Evolutionary conservation across 768 basidiomycete species (phyloP).

Genomic region (Tulasnella sp.): DNA sequence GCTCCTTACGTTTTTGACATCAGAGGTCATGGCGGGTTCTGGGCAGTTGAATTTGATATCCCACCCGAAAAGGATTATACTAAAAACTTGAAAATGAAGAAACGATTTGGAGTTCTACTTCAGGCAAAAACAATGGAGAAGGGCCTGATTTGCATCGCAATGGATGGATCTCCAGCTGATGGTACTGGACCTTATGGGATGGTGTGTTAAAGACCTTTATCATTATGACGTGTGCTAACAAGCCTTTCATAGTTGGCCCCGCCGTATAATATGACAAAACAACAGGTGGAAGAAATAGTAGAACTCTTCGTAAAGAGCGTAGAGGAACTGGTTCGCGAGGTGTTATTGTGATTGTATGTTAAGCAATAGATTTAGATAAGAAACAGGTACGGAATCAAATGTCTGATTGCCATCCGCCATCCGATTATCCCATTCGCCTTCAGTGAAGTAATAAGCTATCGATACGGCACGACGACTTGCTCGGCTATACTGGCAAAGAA

Average conservation of each 20-base stretch:
- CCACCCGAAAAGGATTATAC: slow-evolving; percentile 22
- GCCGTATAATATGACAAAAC: slow-evolving; percentile 60
- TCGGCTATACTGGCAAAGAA: no score
- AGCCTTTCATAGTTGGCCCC: slow-evolving; percentile 48
- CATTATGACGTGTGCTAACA: background rate
- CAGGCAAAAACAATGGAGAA: slow-evolving; percentile 58
- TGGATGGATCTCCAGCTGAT: slow-evolving; percentile 59
- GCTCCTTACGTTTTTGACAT: slow-evolving; percentile 64
- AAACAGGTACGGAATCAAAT: background rate
- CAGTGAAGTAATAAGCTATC: no score
- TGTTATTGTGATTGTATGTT: slow-evolving; percentile 22
- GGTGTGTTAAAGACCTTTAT: slow-evolving; percentile 10
- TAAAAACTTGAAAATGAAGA: slow-evolving; percentile 32
- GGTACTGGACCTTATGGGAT: slow-evolving; percentile 60
- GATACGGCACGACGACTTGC: no score
- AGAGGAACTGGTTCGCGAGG: slow-evolving; percentile 33
- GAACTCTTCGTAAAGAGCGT: slow-evolving; percentile 51
- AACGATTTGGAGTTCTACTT: slow-evolving; percentile 51
- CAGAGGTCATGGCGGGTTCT: slow-evolving; percentile 74
- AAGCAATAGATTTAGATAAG: background rate
- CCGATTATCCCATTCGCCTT: no score
- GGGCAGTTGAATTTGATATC: slow-evolving; percentile 74
- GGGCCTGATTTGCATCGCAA: slow-evolving; percentile 58
- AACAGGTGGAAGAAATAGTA: slow-evolving; percentile 57
- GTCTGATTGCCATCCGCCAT: slow-evolving; percentile 1